phyloP scores from a whole-genome alignment of 2,329 filamentous ascomycete genomes.

The Ophiocordyceps camponoti-saundersi region DNA sequence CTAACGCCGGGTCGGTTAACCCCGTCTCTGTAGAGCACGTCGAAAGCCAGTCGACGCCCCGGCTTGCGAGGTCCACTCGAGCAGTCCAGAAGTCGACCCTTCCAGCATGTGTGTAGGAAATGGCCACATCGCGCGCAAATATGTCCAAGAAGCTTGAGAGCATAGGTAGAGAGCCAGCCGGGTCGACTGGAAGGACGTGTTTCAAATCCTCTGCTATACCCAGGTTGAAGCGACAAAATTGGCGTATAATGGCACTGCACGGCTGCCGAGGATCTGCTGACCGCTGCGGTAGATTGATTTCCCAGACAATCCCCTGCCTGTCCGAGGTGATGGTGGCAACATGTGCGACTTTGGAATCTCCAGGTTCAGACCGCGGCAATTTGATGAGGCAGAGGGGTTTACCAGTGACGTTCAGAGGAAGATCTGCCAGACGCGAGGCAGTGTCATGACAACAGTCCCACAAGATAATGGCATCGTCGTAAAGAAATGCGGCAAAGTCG shows the following conservation, averaged over 20 bases:
- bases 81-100: conserved; percentile 75
- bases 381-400: conserved; percentile 68
- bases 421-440: conserved; percentile 35
- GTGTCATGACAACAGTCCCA: conserved; percentile 57
- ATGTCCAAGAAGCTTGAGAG: conserved; percentile 69
- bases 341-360: conserved; percentile 42
- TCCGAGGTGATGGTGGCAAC: conserved; percentile 71
- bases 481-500: conserved; percentile 65
- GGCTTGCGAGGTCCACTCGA: conserved; percentile 43
- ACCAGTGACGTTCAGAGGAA: conserved; percentile 40
- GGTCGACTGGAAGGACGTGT: conserved; percentile 68
- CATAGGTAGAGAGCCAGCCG: conserved; percentile 55
- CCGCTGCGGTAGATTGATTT: conserved; percentile 44
- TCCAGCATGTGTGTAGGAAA: conserved; percentile 65
- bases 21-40: conserved; percentile 72
- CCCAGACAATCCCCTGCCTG: conserved; percentile 68
- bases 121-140: conserved; percentile 71
- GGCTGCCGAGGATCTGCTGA: conserved; percentile 10
- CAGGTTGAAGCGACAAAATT: conserved; percentile 59
- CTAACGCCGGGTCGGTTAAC: conserved; percentile 53
- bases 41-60: conserved; percentile 60
- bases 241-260: conserved; percentile 23
- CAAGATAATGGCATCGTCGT: conserved; percentile 51
- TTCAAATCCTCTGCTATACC: conserved; percentile 39
- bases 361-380: conserved; percentile 44